Evolutionary conservation across 2,329 filamentous ascomycete genomes (phyloP), one percentile per base, ranked within the genome.

Genomic region (Podosphaera fusca): DNA sequence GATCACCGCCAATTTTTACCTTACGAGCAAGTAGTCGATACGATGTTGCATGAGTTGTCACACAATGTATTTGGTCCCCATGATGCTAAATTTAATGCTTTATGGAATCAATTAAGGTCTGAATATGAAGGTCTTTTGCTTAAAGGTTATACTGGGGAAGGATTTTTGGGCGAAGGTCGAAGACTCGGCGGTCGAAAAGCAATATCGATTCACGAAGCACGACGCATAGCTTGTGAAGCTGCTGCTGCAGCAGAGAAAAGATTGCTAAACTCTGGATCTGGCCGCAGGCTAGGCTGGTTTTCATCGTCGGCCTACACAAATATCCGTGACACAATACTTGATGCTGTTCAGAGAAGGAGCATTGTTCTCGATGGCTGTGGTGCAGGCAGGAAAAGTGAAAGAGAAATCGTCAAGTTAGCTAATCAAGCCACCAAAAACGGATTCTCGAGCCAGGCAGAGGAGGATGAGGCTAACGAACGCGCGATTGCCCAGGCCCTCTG

Each of bases 41-140:
- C 90, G 0, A 85, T 96, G 81, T 79, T 96, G 29, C 90, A 96
- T 67, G 90, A 96, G 73, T 78, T 96, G 2, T 82, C 80, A n/a
- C 90, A 96, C 66, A 95, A 85, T 61, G 78, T 87, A 9, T 81
- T 84, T 68, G 87, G 87, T 0, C 85, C 86, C 1, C 90, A 96
- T 67, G 81, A 95, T 66, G 76, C 74, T 52, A 77, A 84, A 40
- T 96, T 96, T 66, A 81, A 95, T 63, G 81, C 81, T 0, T 73
- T 95, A 4, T 95, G 89, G 87, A 83, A 95, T 63, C 84, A 94
- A 66, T 77, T 95, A 3, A 81, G 90, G 29, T 85, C 90, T 58
- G 89, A 95, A 69, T 82, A 90, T 64, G 79, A 88, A 64, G 79
- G 80, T 1, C 75, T 95, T 5, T 66, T 81, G 9, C 72, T 80